Conservation (phyloP, 768 basidiomycete genomes). For the Lactifluus piperatus region DNA sequence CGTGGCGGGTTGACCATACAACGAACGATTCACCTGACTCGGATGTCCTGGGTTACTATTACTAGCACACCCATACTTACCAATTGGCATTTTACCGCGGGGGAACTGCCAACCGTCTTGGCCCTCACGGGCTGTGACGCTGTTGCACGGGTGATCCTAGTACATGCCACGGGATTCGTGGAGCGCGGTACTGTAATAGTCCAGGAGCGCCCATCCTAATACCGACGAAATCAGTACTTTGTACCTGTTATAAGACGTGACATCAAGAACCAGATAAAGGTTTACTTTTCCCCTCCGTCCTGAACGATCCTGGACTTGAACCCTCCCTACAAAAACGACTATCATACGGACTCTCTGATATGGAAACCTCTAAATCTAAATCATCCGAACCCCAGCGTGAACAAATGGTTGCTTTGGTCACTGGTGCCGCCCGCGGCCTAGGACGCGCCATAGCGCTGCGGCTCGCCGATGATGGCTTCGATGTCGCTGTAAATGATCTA, state of each 20-base stretch:
- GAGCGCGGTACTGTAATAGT: background rate
- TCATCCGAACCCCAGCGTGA: background rate
- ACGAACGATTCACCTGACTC: too few relatives aligned
- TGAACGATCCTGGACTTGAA: too few relatives aligned
- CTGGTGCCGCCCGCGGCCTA: slow-evolving; percentile 20
- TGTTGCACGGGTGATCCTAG: too few relatives aligned
- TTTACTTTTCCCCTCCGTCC: background rate
- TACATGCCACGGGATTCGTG: too few relatives aligned
- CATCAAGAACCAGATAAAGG: background rate
- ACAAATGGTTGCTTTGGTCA: slow-evolving; percentile 20
- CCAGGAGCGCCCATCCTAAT: background rate
- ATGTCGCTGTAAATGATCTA: slow-evolving; percentile 20
- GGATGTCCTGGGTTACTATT: background rate
- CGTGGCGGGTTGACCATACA: too few relatives aligned
- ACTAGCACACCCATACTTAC: too few relatives aligned
- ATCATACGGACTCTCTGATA: background rate
- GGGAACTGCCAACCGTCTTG: background rate
- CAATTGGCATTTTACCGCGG: background rate
- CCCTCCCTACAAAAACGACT: background rate
- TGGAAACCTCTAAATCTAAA: background rate
- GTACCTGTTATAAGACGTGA: too few relatives aligned
- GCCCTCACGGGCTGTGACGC: background rate
- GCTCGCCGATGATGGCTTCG: slow-evolving; percentile 19
- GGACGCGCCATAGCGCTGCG: slow-evolving; percentile 20
- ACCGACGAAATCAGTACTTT: too few relatives aligned